Evolutionary conservation across 2,329 filamentous ascomycete genomes (phyloP), one percentile per base, ranked within the genome.

Genomic region (Fusarium sp.): DNA sequence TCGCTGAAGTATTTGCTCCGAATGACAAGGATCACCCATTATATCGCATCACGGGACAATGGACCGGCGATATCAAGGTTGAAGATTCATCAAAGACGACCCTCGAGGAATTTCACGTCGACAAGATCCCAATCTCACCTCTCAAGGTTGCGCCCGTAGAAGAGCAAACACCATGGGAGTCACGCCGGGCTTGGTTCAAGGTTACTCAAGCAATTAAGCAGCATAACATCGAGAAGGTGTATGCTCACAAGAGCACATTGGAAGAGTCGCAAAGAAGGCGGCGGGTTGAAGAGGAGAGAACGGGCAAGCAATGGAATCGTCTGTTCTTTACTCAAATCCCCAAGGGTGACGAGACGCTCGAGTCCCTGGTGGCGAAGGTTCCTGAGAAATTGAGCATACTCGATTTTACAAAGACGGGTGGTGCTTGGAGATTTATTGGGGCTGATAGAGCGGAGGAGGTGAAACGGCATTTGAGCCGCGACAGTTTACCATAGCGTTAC

Each of bases 241-340:
- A 89, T 2, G 82, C 83, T 1, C 92, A 95, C 79, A 97, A 97
- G 85, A 89, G 88, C 12, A 90, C 91, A 79, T 93, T 97, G 62
- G 95, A 97, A 82, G 92, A 95, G 77, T 90, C 90, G 42, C 95
- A 97, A 84, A 88, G 95, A 35, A 90, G 92, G 67, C 85, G 96
- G 84, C 88, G 95, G 64, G 89, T 89, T 76, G 83, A 88, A 69
- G 94, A 96, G 80, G 88, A 88, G 72, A 88, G 87, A 35, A 78
- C 77, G 49, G 83, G 46, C 0, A n/a, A 35, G 0, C n/a, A 57
- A 5, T 77, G 75, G 75, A 50, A 64, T 2, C 60, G 63, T 0
- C 7, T 76, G 2, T 71, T 77, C 28, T 77, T 77, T 19, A 47
- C 38, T 13, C 67, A 33, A 3, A 53, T 60, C 4, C 9, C 50